A percentile compares a stretch with the other conserved stretches of the same genome.
phyloP scores from a whole-genome alignment of 78 protist species.

The Pigoraptor vietnamica region DNA sequence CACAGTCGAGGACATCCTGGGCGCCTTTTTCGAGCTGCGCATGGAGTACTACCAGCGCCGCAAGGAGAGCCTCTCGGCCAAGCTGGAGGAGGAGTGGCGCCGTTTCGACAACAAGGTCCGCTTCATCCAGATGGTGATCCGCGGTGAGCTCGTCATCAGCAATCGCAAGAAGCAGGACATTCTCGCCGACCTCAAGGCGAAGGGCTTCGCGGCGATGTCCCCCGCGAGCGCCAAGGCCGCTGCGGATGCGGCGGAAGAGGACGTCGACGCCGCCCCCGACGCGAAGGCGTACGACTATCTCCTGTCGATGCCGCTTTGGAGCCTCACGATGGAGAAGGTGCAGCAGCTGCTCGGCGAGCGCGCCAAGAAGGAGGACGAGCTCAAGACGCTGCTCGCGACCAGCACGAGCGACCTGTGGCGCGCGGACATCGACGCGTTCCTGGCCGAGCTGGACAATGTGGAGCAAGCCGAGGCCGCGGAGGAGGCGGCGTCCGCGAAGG shows the following conservation, averaged over 20 bases:
- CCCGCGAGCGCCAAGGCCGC: conserved; percentile 2
- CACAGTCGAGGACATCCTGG: conserved; percentile 46
- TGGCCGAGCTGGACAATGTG: neutral
- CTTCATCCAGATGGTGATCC: conserved; percentile 67
- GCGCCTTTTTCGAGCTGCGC: conserved; percentile 77
- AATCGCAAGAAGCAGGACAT: conserved; percentile 53
- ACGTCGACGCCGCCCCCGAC: neutral
- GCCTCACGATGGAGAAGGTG: conserved; percentile 70
- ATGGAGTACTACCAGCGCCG: conserved; percentile 71
- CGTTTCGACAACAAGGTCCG: conserved; percentile 69
- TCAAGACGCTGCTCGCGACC: conserved; percentile 28
- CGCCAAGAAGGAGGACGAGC: conserved; percentile 36
- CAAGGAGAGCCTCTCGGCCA: conserved; percentile 29
- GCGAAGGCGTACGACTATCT: conserved; percentile 30
- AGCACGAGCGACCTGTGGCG: conserved; percentile 36
- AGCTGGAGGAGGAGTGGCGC: conserved; percentile 16
- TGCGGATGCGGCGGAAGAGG: neutral
- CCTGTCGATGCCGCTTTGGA: conserved; percentile 63
- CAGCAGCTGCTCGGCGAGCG: conserved; percentile 46
- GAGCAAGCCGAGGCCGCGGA: neutral
- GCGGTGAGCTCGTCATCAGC: conserved; percentile 47
- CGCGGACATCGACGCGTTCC: conserved; percentile 36
- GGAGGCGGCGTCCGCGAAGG: neutral
- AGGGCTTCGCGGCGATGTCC: conserved; percentile 36
- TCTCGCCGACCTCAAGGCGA: conserved; percentile 40